These are phyloP conservation scores for Pseudocercospora musae DNA, from an alignment of 2,329 filamentous ascomycete genomes.

Conservation along the genomic window DNA sequence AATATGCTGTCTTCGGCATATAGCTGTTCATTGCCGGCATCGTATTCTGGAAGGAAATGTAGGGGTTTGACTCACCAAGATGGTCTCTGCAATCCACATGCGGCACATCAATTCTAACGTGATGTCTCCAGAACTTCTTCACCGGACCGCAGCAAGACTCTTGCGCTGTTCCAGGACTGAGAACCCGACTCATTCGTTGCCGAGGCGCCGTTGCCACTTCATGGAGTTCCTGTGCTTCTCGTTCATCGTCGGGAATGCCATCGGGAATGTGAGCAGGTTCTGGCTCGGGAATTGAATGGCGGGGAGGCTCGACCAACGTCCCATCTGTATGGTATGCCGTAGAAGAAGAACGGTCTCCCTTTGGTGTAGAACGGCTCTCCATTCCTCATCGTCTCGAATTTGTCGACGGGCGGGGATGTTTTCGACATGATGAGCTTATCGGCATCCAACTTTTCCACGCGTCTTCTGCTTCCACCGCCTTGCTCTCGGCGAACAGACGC, in stretches of 20 bases:
- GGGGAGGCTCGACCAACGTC: conserved; percentile 1
- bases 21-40: too few relatives aligned
- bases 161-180: neutral
- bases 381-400: neutral
- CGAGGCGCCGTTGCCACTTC: conserved; percentile 6
- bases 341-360: neutral
- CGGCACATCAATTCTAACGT: conserved; percentile 51
- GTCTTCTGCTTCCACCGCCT: neutral
- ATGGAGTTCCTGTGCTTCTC: conserved; percentile 36
- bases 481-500: neutral
- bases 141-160: conserved; percentile 39
- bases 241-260: conserved; percentile 26
- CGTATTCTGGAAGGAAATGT: too few relatives aligned
- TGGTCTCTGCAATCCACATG: conserved; percentile 54
- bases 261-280: conserved; percentile 25
- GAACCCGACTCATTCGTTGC: conserved; percentile 1
- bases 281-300: conserved; percentile 24
- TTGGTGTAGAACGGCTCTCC: neutral
- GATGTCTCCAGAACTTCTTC: conserved; percentile 47
- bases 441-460: neutral
- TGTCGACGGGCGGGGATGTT: neutral
- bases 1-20: neutral
- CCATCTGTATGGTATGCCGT: neutral
- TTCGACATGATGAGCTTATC: neutral
- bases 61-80: conserved; percentile 47